Percentiles rank a stretch among this genome's conserved stretches.
Evolutionary conservation across 164 flowering plant genomes (phyloP).

Genomic region (Saururus chinensis): DNA sequence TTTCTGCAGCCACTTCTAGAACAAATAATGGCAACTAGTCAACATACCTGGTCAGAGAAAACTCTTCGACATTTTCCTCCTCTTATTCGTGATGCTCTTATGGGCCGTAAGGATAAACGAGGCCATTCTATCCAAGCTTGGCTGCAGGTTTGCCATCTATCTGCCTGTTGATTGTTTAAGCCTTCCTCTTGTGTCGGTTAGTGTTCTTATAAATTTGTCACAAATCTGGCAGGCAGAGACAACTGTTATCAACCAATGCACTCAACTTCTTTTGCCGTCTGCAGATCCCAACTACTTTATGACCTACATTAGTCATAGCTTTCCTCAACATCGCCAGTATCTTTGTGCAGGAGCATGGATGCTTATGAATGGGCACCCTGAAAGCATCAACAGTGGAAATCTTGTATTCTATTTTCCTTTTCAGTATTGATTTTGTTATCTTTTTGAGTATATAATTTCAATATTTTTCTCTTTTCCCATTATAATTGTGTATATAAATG

Average conservation of each 20-base stretch:
- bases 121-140: slow-evolving; percentile 82
- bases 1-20: slow-evolving; percentile 81
- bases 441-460: neutral
- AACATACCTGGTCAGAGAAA: slow-evolving; percentile 96
- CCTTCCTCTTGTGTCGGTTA: neutral
- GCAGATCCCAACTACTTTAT: slow-evolving; percentile 68
- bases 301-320: slow-evolving; percentile 85
- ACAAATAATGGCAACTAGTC: slow-evolving; percentile 74
- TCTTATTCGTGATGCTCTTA: slow-evolving; percentile 67
- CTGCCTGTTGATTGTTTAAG: neutral
- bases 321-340: slow-evolving; percentile 76
- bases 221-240: slow-evolving; percentile 64
- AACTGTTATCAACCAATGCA: slow-evolving; percentile 85
- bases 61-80: slow-evolving; percentile 79
- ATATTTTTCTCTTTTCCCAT: neutral
- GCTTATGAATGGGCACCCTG: slow-evolving; percentile 87
- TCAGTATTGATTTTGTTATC: neutral
- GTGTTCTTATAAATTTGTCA: neutral
- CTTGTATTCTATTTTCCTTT: slow-evolving; percentile 36
- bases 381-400: slow-evolving; percentile 71
- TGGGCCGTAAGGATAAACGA: slow-evolving; percentile 64
- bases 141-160: slow-evolving; percentile 61
- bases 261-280: slow-evolving; percentile 85
- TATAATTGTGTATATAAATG: slow-evolving; percentile 2
- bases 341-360: slow-evolving; percentile 97